Evolutionary conservation across 768 basidiomycete genomes (phyloP).

Genomic region (Lactarius tabidus): DNA sequence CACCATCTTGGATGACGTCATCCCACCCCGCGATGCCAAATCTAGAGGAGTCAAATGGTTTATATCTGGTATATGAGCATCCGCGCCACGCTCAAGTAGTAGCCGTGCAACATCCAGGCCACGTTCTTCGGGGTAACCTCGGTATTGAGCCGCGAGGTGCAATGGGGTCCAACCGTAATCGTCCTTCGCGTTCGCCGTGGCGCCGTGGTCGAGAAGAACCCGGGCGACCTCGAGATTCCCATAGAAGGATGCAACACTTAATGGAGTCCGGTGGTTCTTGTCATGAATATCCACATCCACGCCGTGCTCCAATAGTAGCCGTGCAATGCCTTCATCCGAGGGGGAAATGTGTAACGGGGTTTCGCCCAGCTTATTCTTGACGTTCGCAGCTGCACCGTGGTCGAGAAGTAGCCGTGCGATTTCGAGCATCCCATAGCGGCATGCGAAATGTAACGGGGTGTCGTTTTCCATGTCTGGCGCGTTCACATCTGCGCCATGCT

Average conservation of each 20-base stretch:
- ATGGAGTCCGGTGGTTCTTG: neutral
- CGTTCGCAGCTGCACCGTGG: neutral
- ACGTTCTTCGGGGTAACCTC: neutral
- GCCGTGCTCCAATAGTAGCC: neutral
- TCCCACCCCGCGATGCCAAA: neutral
- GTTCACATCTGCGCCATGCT: neutral
- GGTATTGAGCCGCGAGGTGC: neutral
- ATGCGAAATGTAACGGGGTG: neutral
- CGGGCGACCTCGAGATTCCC: neutral
- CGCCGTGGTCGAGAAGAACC: neutral
- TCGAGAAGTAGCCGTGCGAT: neutral
- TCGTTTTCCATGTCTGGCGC: neutral
- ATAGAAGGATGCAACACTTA: neutral
- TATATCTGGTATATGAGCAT: neutral
- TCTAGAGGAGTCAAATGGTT: neutral
- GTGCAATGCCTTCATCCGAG: neutral
- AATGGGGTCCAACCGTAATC: neutral
- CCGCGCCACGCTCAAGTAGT: neutral
- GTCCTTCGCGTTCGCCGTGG: neutral
- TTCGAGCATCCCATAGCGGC: neutral
- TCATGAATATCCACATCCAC: neutral
- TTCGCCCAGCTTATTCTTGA: neutral
- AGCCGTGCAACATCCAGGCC: neutral
- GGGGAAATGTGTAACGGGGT: neutral
- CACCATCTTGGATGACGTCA: neutral